Evolutionary conservation across 306 rosid species (phyloP).

Genomic region (Pyrus betulifolia): DNA sequence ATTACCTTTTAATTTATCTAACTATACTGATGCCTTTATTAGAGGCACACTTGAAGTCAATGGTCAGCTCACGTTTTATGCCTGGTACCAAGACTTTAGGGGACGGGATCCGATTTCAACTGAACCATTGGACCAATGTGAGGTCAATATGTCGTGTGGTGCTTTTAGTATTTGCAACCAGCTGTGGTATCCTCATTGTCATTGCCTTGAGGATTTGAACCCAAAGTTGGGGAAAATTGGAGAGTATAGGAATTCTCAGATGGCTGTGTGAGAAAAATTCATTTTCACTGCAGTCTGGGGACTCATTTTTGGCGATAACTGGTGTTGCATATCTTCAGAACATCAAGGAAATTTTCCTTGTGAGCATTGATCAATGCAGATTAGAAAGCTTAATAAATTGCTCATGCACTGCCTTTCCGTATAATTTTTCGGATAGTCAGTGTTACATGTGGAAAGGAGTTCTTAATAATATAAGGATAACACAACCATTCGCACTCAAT

Average conservation of each 20-base stretch:
- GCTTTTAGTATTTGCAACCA: conserved; percentile 3
- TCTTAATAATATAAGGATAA: too few species aligned
- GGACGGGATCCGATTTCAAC: neutral
- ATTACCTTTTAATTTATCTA: neutral
- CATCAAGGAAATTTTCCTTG: too few species aligned
- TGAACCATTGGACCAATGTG: neutral
- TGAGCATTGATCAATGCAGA: too few species aligned
- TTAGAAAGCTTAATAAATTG: too few species aligned
- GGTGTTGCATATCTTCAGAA: too few species aligned
- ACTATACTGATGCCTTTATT: neutral
- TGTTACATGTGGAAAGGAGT: too few species aligned
- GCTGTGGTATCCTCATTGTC: neutral
- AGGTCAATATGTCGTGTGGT: neutral
- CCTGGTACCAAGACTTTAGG: neutral
- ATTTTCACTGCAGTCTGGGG: neutral
- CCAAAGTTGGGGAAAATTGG: neutral
- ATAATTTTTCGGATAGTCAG: too few species aligned
- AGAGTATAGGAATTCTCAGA: neutral
- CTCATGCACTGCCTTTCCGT: too few species aligned
- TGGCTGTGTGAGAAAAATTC: neutral
- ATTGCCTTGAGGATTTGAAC: conserved; percentile 1
- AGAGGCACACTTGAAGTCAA: neutral
- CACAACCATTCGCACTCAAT: too few species aligned
- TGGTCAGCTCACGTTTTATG: conserved; percentile 1
- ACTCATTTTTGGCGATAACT: too few species aligned